Evolutionary conservation across 129 eudicot genomes (phyloP).

Genomic region (Dittrichia graveolens): DNA sequence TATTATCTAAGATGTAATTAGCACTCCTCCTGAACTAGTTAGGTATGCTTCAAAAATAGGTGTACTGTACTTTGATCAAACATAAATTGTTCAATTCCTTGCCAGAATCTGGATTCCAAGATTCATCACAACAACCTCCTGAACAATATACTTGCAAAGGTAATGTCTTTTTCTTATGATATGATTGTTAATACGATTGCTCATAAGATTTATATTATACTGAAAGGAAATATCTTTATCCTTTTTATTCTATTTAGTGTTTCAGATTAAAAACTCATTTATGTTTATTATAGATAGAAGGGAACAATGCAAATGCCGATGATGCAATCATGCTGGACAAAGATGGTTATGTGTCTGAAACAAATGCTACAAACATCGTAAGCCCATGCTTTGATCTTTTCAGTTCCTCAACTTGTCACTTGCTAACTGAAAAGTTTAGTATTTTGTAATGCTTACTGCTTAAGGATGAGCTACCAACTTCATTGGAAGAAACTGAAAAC

Average conservation of each 20-base stretch:
- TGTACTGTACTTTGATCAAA: background rate
- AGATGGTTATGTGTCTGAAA: slow-evolving; percentile 99
- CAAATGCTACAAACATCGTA: slow-evolving; percentile 97
- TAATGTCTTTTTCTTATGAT: slow-evolving; percentile 18
- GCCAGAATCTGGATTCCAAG: slow-evolving; percentile 97
- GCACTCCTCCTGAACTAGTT: background rate
- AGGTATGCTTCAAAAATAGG: too few relatives aligned
- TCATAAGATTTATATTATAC: background rate
- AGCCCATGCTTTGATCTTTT: slow-evolving; percentile 20
- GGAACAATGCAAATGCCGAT: slow-evolving; percentile 90
- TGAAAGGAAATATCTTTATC: background rate
- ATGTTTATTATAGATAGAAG: slow-evolving; percentile 80
- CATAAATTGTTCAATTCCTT: slow-evolving; percentile 13
- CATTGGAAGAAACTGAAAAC: too few relatives aligned
- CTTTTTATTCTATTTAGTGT: slow-evolving; percentile 14
- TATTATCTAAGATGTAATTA: slow-evolving; percentile 56
- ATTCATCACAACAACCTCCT: slow-evolving; percentile 98
- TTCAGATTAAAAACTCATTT: slow-evolving; percentile 17
- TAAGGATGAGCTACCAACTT: too few relatives aligned
- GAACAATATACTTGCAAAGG: slow-evolving; percentile 96
- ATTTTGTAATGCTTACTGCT: too few relatives aligned
- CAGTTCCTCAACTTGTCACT: too few relatives aligned
- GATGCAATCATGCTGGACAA: slow-evolving; percentile 99
- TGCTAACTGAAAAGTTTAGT: too few relatives aligned
- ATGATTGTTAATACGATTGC: background rate